Base-by-base conservation (phyloP, 2,329 filamentous ascomycete genomes). In the Hymenoscyphus repandus region DNA sequence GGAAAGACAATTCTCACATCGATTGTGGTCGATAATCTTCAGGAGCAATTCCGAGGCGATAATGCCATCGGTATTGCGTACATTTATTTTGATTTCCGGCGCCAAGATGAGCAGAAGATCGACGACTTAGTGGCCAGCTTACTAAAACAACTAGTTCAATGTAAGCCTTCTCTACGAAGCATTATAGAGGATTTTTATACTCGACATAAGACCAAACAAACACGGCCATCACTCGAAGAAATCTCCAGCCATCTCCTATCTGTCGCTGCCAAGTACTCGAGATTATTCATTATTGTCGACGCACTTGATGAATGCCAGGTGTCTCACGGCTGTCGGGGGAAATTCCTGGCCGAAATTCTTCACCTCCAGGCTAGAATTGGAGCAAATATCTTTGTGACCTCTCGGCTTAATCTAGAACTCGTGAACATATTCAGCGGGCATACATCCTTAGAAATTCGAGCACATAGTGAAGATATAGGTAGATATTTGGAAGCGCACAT, bases 21-120 rank as follows among this genome's bases (percentile, higher is more conserved):
- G 7, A 27, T 27, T 4, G 66, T 74, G 0, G 56, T 77, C 0
- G 64, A 77, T 1, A 6, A 74, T 18, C 61, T 78, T 1, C 6
- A 13, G 3, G 44, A 17, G 1, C 27, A 20, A 2, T 67, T 64
- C 38, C 10, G 49, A 0, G 49, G 61, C 1, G 54, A 67, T 18
- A 1, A 13, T 7, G 22, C 4, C 7, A 7, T 27, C 7, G 22
- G 22, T 7, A 27, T 27, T 27, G 22, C 22, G 7, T 27, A 27
- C 7, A 4, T 38, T 17, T 12, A 33, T 59, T 2, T 60, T 62
- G 0, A 68, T 42, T 67, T 65, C 44, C 58, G 58, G 3, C 51
- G 45, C 0, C 55, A 63, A 0, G 56, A 57, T 1, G 54, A 61
- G 1, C 67, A 70, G 38, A 60, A 18, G 9, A 13, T 48, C 1